Conservation (phyloP, 768 basidiomycete genomes). For the Nevesoporus exiguus region DNA sequence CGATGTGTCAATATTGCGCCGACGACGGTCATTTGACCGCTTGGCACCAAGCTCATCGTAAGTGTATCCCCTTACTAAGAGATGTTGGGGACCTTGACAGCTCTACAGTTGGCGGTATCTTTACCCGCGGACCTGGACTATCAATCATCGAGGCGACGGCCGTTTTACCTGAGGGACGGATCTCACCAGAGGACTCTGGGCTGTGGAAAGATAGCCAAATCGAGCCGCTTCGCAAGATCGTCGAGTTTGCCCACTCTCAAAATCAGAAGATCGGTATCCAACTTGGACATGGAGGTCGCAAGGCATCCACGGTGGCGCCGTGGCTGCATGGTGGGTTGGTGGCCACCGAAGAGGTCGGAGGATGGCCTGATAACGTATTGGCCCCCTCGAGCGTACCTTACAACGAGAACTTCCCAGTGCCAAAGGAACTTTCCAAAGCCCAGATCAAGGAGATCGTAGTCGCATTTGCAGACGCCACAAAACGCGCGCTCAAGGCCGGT, state of each 20-base stretch:
- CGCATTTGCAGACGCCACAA: constrained; percentile 52
- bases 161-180: constrained; percentile 58
- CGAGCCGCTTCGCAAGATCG: constrained; percentile 44
- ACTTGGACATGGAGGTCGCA: constrained; percentile 75
- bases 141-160: constrained; percentile 66
- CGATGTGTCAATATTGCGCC: constrained; percentile 60
- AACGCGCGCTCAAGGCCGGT: constrained; percentile 55
- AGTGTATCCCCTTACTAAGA: not conserved
- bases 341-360: constrained; percentile 40
- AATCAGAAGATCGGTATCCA: constrained; percentile 71
- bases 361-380: constrained; percentile 53
- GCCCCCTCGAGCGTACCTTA: constrained; percentile 53
- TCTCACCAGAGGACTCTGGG: constrained; percentile 61
- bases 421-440: constrained; percentile 53
- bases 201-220: constrained; percentile 63
- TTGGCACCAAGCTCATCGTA: constrained; percentile 56
- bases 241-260: constrained; percentile 71
- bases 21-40: constrained; percentile 48
- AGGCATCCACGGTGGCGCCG: constrained; percentile 60
- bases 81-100: not conserved
- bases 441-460: constrained; percentile 55
- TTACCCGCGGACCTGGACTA: constrained; percentile 52
- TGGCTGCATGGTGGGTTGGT: constrained; percentile 45
- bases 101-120: constrained; percentile 37
- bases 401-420: constrained; percentile 42